Evolutionary conservation across 768 basidiomycete genomes (phyloP).

Genomic region (Lactarius trivialis): DNA sequence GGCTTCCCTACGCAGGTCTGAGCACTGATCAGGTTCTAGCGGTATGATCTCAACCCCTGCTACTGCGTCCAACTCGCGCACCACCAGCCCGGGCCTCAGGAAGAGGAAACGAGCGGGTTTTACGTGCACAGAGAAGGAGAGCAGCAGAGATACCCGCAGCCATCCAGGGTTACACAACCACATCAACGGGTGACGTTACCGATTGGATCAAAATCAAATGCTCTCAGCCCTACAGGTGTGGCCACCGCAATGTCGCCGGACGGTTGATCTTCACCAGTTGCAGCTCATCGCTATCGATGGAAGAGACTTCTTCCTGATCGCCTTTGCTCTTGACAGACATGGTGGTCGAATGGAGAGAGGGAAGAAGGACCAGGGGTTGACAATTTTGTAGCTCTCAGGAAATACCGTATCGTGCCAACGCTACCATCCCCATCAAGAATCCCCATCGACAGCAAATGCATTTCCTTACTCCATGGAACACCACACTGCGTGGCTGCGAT

Average conservation of each 20-base stretch:
- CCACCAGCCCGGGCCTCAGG: conserved; percentile 24
- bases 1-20: conserved; percentile 99
- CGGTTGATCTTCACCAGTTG: conserved; percentile 47
- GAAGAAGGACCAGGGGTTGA: not conserved
- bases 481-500: no score
- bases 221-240: conserved; percentile 26
- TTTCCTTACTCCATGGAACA: no score
- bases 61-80: conserved; percentile 30
- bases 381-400: no score
- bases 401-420: no score
- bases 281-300: conserved; percentile 42
- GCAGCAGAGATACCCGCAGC: conserved; percentile 82
- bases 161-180: conserved; percentile 59
- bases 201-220: conserved; percentile 39
- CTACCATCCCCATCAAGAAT: not conserved
- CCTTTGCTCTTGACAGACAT: conserved; percentile 20
- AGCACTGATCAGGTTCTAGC: conserved; percentile 97
- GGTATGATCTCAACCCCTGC: conserved; percentile 92
- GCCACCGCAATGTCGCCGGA: conserved; percentile 28
- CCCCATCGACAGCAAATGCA: no score
- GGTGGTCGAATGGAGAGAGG: not conserved
- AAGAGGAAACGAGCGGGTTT: conserved; percentile 23
- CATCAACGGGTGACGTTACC: conserved; percentile 63
- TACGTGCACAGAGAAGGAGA: conserved; percentile 22
- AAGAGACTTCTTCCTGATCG: conserved; percentile 27